phyloP scores from a whole-genome alignment of 2,329 filamentous ascomycete genomes.

The Lecanosticta acicola region DNA sequence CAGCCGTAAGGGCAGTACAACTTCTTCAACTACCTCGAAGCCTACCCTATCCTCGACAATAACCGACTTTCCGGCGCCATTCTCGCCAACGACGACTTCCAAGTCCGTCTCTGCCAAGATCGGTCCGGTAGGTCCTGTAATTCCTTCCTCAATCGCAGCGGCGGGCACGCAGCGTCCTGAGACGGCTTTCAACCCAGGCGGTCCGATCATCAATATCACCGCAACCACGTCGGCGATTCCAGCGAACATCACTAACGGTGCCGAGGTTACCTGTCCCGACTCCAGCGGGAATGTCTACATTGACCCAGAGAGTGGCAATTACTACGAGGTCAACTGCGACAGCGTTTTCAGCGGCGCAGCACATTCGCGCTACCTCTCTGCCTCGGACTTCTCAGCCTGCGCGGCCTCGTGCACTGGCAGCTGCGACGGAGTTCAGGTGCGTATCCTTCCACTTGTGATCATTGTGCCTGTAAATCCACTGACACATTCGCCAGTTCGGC shows the following conservation, averaged over 20 bases:
- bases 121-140: conserved; percentile 6
- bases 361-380: conserved; percentile 15
- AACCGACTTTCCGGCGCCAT: neutral
- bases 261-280: conserved; percentile 14
- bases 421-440: conserved; percentile 13
- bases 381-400: conserved; percentile 16
- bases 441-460: neutral
- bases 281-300: conserved; percentile 15
- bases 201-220: conserved; percentile 5
- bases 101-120: neutral
- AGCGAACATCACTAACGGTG: conserved; percentile 6
- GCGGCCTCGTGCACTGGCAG: conserved; percentile 18
- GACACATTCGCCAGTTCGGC: conserved; percentile 13
- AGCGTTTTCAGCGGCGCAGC: conserved; percentile 15
- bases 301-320: conserved; percentile 9
- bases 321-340: conserved; percentile 19
- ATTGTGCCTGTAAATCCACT: neutral
- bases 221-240: conserved; percentile 1
- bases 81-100: conserved; percentile 1
- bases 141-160: conserved; percentile 4
- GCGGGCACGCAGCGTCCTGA: neutral
- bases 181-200: conserved; percentile 4
- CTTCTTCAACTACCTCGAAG: neutral
- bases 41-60: neutral
- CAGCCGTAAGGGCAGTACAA: too few relatives aligned